These are phyloP conservation scores for Tetragonia tetragonoides DNA, from an alignment of 148 eudicot genomes.

Conservation along the genomic window DNA sequence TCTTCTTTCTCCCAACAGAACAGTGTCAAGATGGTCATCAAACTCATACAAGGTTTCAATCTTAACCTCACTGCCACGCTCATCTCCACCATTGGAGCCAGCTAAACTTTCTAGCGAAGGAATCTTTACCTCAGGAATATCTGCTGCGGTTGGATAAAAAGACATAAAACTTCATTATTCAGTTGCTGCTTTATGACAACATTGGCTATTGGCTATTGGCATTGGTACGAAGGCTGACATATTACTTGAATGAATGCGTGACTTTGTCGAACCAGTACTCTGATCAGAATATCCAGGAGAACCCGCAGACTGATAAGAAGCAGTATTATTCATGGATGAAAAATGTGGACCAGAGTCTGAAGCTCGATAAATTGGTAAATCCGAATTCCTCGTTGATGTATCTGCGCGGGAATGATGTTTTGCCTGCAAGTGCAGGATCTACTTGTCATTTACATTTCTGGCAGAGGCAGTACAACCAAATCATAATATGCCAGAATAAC, in stretches of 20 bases:
- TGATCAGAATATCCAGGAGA: conserved; percentile 18
- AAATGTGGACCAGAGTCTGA: conserved; percentile 16
- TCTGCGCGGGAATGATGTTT: neutral
- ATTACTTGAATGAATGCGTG: conserved; percentile 13
- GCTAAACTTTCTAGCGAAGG: conserved; percentile 17
- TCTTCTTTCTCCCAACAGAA: conserved; percentile 52
- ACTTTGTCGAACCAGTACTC: conserved; percentile 16
- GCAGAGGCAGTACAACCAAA: neutral
- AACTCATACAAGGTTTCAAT: conserved; percentile 35
- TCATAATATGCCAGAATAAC: neutral
- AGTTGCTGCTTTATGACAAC: conserved; percentile 25
- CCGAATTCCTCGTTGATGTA: conserved; percentile 8
- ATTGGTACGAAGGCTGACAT: conserved; percentile 17
- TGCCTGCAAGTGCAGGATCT: neutral
- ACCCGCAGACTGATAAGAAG: conserved; percentile 26
- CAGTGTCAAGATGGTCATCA: conserved; percentile 54
- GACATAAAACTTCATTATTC: conserved; percentile 6
- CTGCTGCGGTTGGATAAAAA: conserved; percentile 19
- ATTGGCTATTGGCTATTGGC: neutral
- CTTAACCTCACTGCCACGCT: conserved; percentile 27
- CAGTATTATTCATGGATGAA: conserved; percentile 13
- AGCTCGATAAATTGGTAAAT: conserved; percentile 4
- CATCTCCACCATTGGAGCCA: conserved; percentile 19
- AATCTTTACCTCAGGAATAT: conserved; percentile 23
- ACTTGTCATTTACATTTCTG: neutral